Percentiles rank a stretch among this genome's conserved stretches.
Evolutionary conservation across 176 grass and related monocot genomes (phyloP).

Genomic region (Ensete ventricosum): DNA sequence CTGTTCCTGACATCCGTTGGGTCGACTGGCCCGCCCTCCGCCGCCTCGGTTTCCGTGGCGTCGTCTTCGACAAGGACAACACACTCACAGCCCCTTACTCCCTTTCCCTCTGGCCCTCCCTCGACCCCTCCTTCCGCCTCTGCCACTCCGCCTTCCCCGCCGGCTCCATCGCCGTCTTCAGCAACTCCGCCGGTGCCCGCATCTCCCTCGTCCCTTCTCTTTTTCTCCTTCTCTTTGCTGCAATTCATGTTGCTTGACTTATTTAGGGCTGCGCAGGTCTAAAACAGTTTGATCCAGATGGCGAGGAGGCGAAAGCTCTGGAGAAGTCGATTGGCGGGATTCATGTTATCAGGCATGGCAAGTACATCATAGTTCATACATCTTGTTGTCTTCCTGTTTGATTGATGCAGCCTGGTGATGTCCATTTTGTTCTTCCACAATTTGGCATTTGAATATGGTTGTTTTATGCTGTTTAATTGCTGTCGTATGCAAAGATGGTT

Average conservation of each 20-base stretch:
- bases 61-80: constrained; percentile 98
- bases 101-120: constrained; percentile 56
- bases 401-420: background rate
- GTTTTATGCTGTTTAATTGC: background rate
- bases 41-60: constrained; percentile 73
- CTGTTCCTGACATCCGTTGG: constrained; percentile 66
- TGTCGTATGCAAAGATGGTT: background rate
- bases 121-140: constrained; percentile 43
- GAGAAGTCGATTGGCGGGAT: constrained; percentile 68
- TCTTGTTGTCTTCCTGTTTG: background rate
- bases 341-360: constrained; percentile 84
- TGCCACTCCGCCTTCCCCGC: constrained; percentile 60
- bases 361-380: constrained; percentile 3
- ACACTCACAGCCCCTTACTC: constrained; percentile 84
- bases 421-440: background rate
- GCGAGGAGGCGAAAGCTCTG: constrained; percentile 41
- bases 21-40: constrained; percentile 77
- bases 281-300: constrained; percentile 77
- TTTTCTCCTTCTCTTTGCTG: background rate
- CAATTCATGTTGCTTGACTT: constrained; percentile 12
- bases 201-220: background rate
- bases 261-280: constrained; percentile 41
- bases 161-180: constrained; percentile 67
- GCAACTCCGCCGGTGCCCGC: constrained; percentile 66
- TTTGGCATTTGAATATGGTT: background rate